Conservation (phyloP, 495 filamentous ascomycete species). For the Penicillium paxilli region DNA sequence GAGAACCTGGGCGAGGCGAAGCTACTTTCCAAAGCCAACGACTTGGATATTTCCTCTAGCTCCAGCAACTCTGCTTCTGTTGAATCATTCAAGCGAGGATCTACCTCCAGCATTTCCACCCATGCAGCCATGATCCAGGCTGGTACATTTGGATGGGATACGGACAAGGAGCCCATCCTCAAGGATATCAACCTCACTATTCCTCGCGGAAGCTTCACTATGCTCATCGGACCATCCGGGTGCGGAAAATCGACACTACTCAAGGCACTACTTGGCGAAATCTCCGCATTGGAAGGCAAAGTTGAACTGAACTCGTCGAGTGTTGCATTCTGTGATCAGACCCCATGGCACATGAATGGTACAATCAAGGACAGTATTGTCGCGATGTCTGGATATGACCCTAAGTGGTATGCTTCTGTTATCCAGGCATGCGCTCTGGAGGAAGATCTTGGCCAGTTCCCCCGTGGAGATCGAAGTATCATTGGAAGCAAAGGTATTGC, state of each 20-base stretch:
- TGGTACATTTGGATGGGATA: conserved; percentile 54
- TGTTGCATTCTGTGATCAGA: conserved; percentile 29
- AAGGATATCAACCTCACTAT: conserved; percentile 42
- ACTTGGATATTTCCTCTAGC: conserved; percentile 20
- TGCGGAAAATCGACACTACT: conserved; percentile 62
- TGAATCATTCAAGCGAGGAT: conserved; percentile 22
- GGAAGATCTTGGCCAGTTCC: conserved; percentile 32
- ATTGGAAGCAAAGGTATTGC: conserved; percentile 25
- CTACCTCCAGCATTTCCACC: conserved; percentile 9
- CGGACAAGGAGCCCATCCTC: conserved; percentile 42
- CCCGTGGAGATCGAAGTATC: conserved; percentile 27
- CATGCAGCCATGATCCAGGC: conserved; percentile 40
- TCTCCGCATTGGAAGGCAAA: conserved; percentile 41
- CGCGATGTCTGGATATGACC: conserved; percentile 23
- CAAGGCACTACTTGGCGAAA: conserved; percentile 57
- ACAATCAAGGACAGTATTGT: conserved; percentile 41
- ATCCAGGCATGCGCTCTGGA: conserved; percentile 35
- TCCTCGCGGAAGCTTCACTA: conserved; percentile 40
- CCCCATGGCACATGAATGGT: conserved; percentile 40
- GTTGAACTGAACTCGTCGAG: conserved; percentile 34
- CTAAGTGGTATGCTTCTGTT: conserved; percentile 39
- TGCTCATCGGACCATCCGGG: conserved; percentile 60
- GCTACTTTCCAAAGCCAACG: conserved; percentile 14
- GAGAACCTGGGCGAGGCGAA: conserved; percentile 25
- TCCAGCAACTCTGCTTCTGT: conserved; percentile 19